Percentiles rank a stretch among this genome's conserved stretches.
Conservation (phyloP, 768 basidiomycete species). For the Tricholoma furcatifolium region DNA sequence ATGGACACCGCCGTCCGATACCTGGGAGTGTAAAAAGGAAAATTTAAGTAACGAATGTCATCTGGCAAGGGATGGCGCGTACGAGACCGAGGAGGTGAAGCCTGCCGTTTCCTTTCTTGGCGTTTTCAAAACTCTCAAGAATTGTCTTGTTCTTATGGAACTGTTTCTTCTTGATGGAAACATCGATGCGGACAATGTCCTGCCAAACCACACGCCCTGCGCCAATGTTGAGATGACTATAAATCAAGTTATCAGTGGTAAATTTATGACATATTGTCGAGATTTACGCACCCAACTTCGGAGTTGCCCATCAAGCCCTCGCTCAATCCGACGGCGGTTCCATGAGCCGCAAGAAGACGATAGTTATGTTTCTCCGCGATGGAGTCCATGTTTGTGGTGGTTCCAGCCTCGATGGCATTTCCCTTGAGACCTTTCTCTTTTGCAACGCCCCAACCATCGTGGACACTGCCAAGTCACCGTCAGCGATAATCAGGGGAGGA, state of each 20-base stretch:
- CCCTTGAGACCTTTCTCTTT: slow-evolving; percentile 69
- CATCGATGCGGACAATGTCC: slow-evolving; percentile 94
- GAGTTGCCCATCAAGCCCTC: slow-evolving; percentile 98
- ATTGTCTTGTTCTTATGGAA: slow-evolving; percentile 81
- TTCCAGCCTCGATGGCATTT: slow-evolving; percentile 83
- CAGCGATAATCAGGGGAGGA: neutral
- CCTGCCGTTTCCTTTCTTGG: slow-evolving; percentile 80
- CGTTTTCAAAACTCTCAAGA: slow-evolving; percentile 68
- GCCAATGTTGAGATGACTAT: slow-evolving; percentile 92
- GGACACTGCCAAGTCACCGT: slow-evolving; percentile 53
- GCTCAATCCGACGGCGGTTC: slow-evolving; percentile 87
- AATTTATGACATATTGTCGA: neutral
- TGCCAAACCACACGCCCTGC: slow-evolving; percentile 97
- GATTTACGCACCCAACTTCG: slow-evolving; percentile 79
- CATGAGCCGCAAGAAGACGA: slow-evolving; percentile 78
- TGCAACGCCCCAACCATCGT: slow-evolving; percentile 95
- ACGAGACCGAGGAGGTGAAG: slow-evolving; percentile 90
- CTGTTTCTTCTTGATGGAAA: slow-evolving; percentile 82
- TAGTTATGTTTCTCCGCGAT: slow-evolving; percentile 76
- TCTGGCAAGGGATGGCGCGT: slow-evolving; percentile 21
- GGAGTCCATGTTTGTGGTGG: slow-evolving; percentile 86
- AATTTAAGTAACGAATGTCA: neutral
- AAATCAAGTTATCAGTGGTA: neutral
- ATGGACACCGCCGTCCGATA: slow-evolving; percentile 97
- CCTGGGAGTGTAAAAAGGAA: slow-evolving; percentile 35